Percentiles rank a stretch among this genome's conserved stretches.
These are phyloP conservation scores for Polytrichum formosum DNA, from an alignment of 225 moss, liverwort and hornwort genomes.

Conservation along the genomic window DNA sequence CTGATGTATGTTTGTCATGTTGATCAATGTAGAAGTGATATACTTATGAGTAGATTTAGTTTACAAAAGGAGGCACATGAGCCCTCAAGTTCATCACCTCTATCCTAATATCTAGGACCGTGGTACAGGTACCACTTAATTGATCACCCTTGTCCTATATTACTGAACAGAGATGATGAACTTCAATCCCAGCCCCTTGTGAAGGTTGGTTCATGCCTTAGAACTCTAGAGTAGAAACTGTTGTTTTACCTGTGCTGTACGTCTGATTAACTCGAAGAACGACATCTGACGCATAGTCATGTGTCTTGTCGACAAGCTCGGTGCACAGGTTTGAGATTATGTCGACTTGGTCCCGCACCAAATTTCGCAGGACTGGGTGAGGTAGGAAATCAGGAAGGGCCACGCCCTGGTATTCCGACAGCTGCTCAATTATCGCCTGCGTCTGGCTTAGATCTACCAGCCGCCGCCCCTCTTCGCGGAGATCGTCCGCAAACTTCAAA, in stretches of 20 bases:
- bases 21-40: too few relatives aligned
- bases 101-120: too few relatives aligned
- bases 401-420: constrained; percentile 25
- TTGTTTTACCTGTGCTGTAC: neutral
- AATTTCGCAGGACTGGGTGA: constrained; percentile 10
- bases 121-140: too few relatives aligned
- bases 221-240: too few relatives aligned
- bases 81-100: too few relatives aligned
- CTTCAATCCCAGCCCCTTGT: too few relatives aligned
- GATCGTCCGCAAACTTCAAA: constrained; percentile 9
- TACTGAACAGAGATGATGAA: too few relatives aligned
- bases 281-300: constrained; percentile 21
- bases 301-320: constrained; percentile 22
- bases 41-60: too few relatives aligned
- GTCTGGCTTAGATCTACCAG: constrained; percentile 7
- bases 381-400: constrained; percentile 32
- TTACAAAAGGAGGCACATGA: too few relatives aligned
- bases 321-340: constrained; percentile 12
- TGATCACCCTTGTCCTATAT: too few relatives aligned
- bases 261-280: neutral
- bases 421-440: constrained; percentile 1
- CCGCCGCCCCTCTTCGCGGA: constrained; percentile 2
- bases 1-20: too few relatives aligned
- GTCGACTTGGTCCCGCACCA: constrained; percentile 33
- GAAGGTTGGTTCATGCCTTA: neutral